These are phyloP conservation scores for Paulownia fortunei DNA, from an alignment of 257 asterid genomes.

Conservation along the genomic window DNA sequence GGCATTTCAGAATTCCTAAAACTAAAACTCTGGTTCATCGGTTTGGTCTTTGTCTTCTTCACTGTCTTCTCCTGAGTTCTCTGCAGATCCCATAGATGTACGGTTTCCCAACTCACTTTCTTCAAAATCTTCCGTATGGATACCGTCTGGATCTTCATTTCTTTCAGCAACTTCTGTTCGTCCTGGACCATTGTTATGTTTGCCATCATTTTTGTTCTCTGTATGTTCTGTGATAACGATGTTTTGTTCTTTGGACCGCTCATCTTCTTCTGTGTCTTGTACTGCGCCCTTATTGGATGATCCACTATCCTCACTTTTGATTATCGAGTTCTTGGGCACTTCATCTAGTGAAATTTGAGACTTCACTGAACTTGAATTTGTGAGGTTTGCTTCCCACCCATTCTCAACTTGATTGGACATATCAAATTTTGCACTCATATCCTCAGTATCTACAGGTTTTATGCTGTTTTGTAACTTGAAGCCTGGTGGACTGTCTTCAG, in stretches of 20 bases:
- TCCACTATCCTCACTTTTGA: neutral
- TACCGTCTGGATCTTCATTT: constrained; percentile 21
- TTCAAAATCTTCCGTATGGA: constrained; percentile 32
- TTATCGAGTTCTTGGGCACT: constrained; percentile 11
- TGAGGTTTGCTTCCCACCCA: neutral
- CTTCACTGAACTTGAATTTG: neutral
- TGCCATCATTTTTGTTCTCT: constrained; percentile 22
- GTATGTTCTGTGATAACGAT: neutral
- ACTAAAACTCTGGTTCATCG: constrained; percentile 44
- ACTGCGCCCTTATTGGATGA: neutral
- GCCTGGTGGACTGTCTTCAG: constrained; percentile 14
- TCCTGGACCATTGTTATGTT: constrained; percentile 28
- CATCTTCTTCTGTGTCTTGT: constrained; percentile 21
- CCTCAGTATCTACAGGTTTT: constrained; percentile 2
- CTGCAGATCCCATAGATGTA: constrained; percentile 22
- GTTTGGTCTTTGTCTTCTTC: constrained; percentile 18
- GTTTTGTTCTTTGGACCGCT: constrained; percentile 22
- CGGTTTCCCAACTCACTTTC: constrained; percentile 35
- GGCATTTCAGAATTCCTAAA: neutral
- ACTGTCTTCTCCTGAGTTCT: constrained; percentile 9
- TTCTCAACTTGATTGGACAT: neutral
- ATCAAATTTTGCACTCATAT: neutral
- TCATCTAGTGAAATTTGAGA: constrained; percentile 13
- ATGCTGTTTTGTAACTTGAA: neutral
- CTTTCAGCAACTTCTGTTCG: constrained; percentile 27